These are phyloP conservation scores for Zymoseptoria passerinii DNA, from an alignment of 2,329 filamentous ascomycete species.

Conservation along the genomic window DNA sequence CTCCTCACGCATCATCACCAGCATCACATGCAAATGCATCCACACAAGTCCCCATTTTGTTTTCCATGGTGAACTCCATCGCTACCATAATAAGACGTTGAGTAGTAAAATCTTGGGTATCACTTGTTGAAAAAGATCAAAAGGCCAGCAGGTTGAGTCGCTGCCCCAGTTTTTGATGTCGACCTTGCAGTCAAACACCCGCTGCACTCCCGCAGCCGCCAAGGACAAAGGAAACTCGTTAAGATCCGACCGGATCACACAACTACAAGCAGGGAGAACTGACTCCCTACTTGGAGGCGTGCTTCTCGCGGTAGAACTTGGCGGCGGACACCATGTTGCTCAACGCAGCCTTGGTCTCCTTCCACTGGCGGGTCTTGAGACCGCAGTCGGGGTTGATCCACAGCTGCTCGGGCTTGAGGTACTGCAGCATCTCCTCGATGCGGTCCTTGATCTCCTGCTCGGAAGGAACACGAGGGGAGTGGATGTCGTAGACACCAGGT, in stretches of 20 bases:
- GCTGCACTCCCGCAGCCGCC: neutral
- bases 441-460: slow-evolving; percentile 98
- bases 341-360: slow-evolving; percentile 94
- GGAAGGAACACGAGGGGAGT: slow-evolving; percentile 93
- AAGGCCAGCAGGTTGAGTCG: neutral
- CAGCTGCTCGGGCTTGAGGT: slow-evolving; percentile 96
- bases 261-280: neutral
- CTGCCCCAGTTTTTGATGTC: neutral
- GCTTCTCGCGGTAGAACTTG: slow-evolving; percentile 81
- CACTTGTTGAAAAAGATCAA: neutral
- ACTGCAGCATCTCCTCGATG: slow-evolving; percentile 92
- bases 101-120: slow-evolving; percentile 1
- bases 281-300: slow-evolving; percentile 1
- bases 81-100: slow-evolving; percentile 1
- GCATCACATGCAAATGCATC: neutral
- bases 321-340: slow-evolving; percentile 96
- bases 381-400: slow-evolving; percentile 99
- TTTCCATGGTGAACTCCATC: slow-evolving; percentile 1
- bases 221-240: neutral
- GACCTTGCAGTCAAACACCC: neutral
- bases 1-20: neutral
- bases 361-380: slow-evolving; percentile 98
- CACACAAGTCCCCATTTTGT: neutral
- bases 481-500: slow-evolving; percentile 96
- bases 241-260: neutral